A percentile compares a stretch with the other conserved stretches of the same genome.
These are phyloP conservation scores for Waitea zeae DNA, from an alignment of 1,284 basidiomycete genomes.

Conservation along the genomic window DNA sequence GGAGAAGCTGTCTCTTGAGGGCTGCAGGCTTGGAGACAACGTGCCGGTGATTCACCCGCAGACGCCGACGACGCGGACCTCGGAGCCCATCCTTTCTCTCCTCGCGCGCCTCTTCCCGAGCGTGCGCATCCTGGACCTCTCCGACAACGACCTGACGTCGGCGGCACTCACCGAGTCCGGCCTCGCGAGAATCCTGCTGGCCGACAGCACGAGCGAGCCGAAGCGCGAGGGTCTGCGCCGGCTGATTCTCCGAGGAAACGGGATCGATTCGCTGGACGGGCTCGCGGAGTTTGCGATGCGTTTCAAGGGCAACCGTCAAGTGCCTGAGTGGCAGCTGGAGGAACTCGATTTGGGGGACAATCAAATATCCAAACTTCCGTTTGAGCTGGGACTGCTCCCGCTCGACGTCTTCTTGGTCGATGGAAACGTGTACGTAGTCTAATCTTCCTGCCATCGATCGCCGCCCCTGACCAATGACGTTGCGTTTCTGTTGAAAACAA, in stretches of 20 bases:
- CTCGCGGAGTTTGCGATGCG: slow-evolving; percentile 36
- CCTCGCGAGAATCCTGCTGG: slow-evolving; percentile 31
- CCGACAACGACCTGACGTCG: slow-evolving; percentile 51
- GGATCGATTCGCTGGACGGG: slow-evolving; percentile 37
- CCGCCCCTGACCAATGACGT: slow-evolving; percentile 3
- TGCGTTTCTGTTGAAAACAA: no score
- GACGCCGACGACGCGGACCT: slow-evolving; percentile 21
- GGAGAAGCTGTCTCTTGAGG: slow-evolving; percentile 55
- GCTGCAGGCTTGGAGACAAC: slow-evolving; percentile 43
- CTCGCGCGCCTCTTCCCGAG: slow-evolving; percentile 50
- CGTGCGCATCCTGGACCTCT: slow-evolving; percentile 46
- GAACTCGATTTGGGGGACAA: slow-evolving; percentile 69
- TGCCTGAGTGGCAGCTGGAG: slow-evolving; percentile 54
- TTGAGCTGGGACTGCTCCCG: slow-evolving; percentile 53
- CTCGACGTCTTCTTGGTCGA: slow-evolving; percentile 68
- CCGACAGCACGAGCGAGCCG: slow-evolving; percentile 5
- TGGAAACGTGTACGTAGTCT: slow-evolving; percentile 55
- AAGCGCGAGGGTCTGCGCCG: slow-evolving; percentile 36
- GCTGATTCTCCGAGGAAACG: slow-evolving; percentile 50
- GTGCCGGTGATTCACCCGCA: slow-evolving; percentile 23
- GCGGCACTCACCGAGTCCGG: slow-evolving; percentile 26
- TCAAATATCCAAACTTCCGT: slow-evolving; percentile 45
- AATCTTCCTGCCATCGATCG: slow-evolving; percentile 1
- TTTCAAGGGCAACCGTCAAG: slow-evolving; percentile 44
- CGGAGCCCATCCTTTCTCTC: slow-evolving; percentile 34